Conservation (phyloP, 75 land plant genomes). For the Sequoiadendron giganteum region DNA sequence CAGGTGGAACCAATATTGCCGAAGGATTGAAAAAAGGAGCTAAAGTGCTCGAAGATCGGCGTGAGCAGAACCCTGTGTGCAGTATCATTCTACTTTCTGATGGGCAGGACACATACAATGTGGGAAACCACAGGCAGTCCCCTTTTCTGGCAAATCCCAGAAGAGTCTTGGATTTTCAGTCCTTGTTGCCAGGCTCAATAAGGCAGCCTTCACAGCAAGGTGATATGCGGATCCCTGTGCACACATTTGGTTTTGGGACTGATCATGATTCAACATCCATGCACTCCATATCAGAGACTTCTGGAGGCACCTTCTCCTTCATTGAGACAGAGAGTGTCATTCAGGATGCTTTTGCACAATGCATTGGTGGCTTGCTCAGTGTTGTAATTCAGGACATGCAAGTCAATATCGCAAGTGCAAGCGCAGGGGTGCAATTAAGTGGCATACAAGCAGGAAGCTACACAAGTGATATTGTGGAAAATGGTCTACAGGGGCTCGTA, state of each 20-base stretch:
- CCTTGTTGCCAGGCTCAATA: constrained; percentile 52
- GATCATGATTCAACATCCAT: constrained; percentile 87
- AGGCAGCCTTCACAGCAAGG: constrained; percentile 18
- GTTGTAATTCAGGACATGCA: constrained; percentile 83
- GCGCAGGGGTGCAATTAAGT: constrained; percentile 29
- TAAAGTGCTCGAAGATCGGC: constrained; percentile 41
- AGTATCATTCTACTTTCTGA: constrained; percentile 63
- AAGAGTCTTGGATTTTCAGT: constrained; percentile 24
- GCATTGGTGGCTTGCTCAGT: constrained; percentile 93
- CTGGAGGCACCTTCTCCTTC: constrained; percentile 95
- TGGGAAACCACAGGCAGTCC: constrained; percentile 21
- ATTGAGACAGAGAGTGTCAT: constrained; percentile 80
- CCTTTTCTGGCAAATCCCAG: constrained; percentile 3
- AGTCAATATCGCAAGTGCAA: constrained; percentile 40
- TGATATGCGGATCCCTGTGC: constrained; percentile 61
- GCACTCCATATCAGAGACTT: constrained; percentile 75
- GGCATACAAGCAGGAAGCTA: constrained; percentile 83
- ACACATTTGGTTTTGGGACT: constrained; percentile 90
- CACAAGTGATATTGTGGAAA: constrained; percentile 22
- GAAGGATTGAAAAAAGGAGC: constrained; percentile 50
- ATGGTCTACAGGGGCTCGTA: constrained; percentile 45
- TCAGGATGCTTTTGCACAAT: constrained; percentile 97
- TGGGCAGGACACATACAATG: constrained; percentile 83
- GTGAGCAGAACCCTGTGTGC: constrained; percentile 35
- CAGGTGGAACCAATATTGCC: constrained; percentile 49